These are phyloP conservation scores for Trichosporon asahii DNA, from an alignment of 1,284 basidiomycete genomes.

Conservation along the genomic window DNA sequence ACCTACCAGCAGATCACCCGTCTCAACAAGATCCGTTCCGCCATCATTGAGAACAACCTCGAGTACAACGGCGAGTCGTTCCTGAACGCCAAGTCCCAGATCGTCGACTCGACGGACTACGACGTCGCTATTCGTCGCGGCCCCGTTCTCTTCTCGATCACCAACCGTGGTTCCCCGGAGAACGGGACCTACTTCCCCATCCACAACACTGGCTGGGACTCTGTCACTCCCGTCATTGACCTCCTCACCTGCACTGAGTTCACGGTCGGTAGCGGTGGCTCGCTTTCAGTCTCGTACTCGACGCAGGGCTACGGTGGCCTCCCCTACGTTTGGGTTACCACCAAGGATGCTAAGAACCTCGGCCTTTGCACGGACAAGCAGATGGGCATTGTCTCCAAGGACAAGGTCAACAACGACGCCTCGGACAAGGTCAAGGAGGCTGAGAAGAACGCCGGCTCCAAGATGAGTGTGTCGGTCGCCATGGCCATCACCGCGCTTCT, in stretches of 20 bases:
- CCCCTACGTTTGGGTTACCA: conserved; percentile 39
- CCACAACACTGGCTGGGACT: conserved; percentile 39
- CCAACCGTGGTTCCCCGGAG: conserved; percentile 56
- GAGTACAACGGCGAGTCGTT: conserved; percentile 55
- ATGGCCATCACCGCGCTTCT: neutral
- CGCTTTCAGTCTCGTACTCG: conserved; percentile 45
- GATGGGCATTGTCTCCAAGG: conserved; percentile 16
- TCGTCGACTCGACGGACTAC: conserved; percentile 60
- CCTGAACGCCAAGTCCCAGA: conserved; percentile 59
- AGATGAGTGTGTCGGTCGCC: neutral
- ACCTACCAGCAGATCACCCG: conserved; percentile 62
- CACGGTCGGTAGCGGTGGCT: conserved; percentile 40
- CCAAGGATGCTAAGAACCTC: conserved; percentile 15
- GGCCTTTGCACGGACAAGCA: conserved; percentile 18
- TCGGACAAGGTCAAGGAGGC: neutral
- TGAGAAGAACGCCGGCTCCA: neutral
- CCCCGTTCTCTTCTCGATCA: conserved; percentile 64
- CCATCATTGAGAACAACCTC: conserved; percentile 57
- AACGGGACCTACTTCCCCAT: conserved; percentile 38
- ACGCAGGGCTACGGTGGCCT: conserved; percentile 43
- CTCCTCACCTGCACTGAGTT: conserved; percentile 44
- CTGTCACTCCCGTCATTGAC: conserved; percentile 44
- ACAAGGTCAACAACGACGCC: conserved; percentile 1
- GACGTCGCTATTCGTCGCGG: conserved; percentile 72
- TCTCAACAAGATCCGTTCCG: conserved; percentile 70